phyloP scores from a whole-genome alignment of 1,139 yeast species.

The Casaregolazyma lundiana region DNA sequence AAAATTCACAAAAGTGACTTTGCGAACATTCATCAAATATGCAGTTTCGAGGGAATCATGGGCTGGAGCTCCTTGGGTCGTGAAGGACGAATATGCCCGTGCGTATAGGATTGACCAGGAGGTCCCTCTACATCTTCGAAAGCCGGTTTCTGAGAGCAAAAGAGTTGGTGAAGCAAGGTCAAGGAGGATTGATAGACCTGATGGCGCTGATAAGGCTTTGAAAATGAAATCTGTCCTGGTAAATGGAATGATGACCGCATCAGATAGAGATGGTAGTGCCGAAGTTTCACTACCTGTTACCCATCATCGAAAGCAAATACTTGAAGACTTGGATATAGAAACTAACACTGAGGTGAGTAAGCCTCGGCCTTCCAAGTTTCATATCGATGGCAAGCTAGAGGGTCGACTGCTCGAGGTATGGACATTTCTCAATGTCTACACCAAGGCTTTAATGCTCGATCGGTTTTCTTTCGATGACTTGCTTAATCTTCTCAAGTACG shows the following conservation, averaged over 20 bases:
- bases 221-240: not conserved
- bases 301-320: slow-evolving; percentile 14
- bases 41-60: slow-evolving; percentile 77
- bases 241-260: not conserved
- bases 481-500: slow-evolving; percentile 52
- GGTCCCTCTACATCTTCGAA: slow-evolving; percentile 31
- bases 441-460: slow-evolving; percentile 58
- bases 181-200: not conserved
- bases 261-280: slow-evolving; percentile 1
- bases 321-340: slow-evolving; percentile 24
- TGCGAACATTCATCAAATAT: slow-evolving; percentile 82
- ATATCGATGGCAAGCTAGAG: slow-evolving; percentile 15
- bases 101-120: slow-evolving; percentile 34
- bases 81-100: slow-evolving; percentile 61
- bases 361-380: slow-evolving; percentile 13
- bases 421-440: slow-evolving; percentile 71
- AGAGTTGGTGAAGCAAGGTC: slow-evolving; percentile 4
- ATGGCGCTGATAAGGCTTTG: not conserved
- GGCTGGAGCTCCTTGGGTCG: slow-evolving; percentile 96
- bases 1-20: slow-evolving; percentile 82
- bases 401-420: slow-evolving; percentile 52
- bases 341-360: slow-evolving; percentile 10
- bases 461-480: slow-evolving; percentile 80
- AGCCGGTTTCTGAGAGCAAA: slow-evolving; percentile 7
- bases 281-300: not conserved